Base-by-base conservation (phyloP, 805 yeast genomes). In the Zygotorulaspora florentina region DNA sequence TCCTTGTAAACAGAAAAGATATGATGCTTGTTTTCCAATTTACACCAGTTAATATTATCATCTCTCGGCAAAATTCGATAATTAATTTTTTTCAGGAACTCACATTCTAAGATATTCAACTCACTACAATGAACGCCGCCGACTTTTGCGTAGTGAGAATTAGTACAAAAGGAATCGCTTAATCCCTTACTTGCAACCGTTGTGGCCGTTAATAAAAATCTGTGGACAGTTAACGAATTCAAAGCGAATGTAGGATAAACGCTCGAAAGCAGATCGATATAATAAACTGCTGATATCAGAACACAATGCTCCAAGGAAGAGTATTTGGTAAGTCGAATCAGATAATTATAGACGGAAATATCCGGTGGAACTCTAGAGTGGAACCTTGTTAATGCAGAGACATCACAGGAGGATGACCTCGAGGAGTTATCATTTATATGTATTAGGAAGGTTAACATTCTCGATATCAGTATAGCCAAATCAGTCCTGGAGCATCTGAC, bases 301-400 rank as follows among this genome's bases (percentile, higher is more conserved):
- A 91, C 85, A 3, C 95, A 85, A 50, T 85, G 85, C 53, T 89
- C 96, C 47, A 93, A 71, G 38, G 87, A 81, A 47, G 96, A 89
- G 65, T 86, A 91, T 56, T 86, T 84, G 7, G 91, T 76, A 39
- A 91, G 70, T 55, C 98, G 75, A 38, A 81, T 67, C 36, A 90
- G 66, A 58, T 91, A 91, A 44, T 85, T 86, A 53, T 76, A 77
- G 12, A 89, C 79, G 5, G 96, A 83, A 36, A 91, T 91, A 13
- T 77, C 77, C 0, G 99, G 98, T 3, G 97, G 96, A 0, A 91
- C 82, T 51, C 97, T 75, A 3, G 97, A 89, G 64, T 91, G 99
- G 64, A 91, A 91, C 53, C 98, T 71, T 1, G 99, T 91, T 42
- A 93, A 73, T 36, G 58, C 43, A 52, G 46, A 40, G 12, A 43